phyloP scores from a whole-genome alignment of 345 rosid species.

The Dimocarpus longan region DNA sequence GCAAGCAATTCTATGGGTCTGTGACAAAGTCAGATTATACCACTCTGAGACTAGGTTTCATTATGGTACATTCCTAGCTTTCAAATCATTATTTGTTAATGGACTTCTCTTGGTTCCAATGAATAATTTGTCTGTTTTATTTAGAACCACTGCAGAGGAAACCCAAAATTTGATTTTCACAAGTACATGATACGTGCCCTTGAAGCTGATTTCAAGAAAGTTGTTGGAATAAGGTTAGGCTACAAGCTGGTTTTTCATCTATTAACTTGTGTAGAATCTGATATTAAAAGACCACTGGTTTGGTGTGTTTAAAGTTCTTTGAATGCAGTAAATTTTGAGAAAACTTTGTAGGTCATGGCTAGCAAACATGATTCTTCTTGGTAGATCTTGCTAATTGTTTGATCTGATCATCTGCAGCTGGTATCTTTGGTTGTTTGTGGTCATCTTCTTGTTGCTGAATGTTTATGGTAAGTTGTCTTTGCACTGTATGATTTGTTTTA shows the following conservation, averaged over 20 bases:
- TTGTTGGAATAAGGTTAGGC: constrained; percentile 83
- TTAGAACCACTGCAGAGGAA: constrained; percentile 79
- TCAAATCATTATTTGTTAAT: neutral
- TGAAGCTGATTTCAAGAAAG: constrained; percentile 93
- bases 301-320: no score
- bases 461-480: constrained; percentile 45
- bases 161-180: constrained; percentile 81
- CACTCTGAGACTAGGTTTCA: constrained; percentile 77
- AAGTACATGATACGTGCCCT: constrained; percentile 83
- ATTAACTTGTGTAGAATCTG: no score
- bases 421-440: constrained; percentile 91
- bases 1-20: constrained; percentile 83
- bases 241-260: neutral
- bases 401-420: constrained; percentile 55
- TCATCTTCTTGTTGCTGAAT: constrained; percentile 74
- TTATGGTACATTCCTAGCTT: constrained; percentile 50
- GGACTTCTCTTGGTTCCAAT: neutral
- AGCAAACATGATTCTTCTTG: no score
- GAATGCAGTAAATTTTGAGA: no score
- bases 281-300: no score
- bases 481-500: neutral
- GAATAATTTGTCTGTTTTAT: neutral
- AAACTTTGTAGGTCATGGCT: no score
- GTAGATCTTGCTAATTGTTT: neutral
- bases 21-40: constrained; percentile 77